Conservation (phyloP, 2,329 filamentous ascomycete species). For the Alternaria sp. region DNA sequence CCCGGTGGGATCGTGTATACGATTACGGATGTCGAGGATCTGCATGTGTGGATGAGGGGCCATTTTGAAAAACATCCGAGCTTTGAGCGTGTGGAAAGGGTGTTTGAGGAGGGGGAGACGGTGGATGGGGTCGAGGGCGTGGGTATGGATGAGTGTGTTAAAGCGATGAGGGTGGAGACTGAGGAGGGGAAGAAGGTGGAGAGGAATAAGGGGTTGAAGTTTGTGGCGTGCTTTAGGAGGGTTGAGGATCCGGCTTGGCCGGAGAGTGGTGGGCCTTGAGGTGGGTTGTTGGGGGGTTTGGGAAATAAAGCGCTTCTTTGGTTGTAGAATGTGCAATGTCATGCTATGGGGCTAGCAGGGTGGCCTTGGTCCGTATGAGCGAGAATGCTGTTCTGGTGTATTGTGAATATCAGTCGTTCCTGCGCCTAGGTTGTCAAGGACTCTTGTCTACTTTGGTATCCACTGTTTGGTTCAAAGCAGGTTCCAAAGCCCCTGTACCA, state of each 20-base stretch:
- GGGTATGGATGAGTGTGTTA: slow-evolving; percentile 74
- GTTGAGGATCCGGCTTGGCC: slow-evolving; percentile 82
- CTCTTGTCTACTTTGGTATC: too few relatives aligned
- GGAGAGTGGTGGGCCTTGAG: slow-evolving; percentile 54
- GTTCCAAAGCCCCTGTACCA: too few relatives aligned
- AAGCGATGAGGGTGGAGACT: slow-evolving; percentile 81
- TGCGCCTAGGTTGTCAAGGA: too few relatives aligned
- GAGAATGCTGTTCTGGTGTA: too few relatives aligned
- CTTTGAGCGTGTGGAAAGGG: slow-evolving; percentile 73
- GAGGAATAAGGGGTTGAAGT: slow-evolving; percentile 89
- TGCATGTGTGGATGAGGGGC: slow-evolving; percentile 91
- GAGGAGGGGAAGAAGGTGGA: slow-evolving; percentile 98
- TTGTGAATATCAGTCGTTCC: too few relatives aligned
- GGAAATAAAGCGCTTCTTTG: background rate
- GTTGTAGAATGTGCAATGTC: too few relatives aligned
- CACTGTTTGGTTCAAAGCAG: too few relatives aligned
- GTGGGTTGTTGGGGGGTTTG: background rate
- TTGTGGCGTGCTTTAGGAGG: slow-evolving; percentile 86
- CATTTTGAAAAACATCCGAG: slow-evolving; percentile 81
- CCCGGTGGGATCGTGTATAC: slow-evolving; percentile 92
- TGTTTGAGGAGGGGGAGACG: slow-evolving; percentile 66
- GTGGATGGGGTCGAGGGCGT: slow-evolving; percentile 68
- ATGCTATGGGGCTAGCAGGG: too few relatives aligned
- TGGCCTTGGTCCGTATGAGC: too few relatives aligned
- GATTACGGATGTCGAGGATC: slow-evolving; percentile 94